Conservation (phyloP, 306 rosid species). For the Cucumis hystrix region DNA sequence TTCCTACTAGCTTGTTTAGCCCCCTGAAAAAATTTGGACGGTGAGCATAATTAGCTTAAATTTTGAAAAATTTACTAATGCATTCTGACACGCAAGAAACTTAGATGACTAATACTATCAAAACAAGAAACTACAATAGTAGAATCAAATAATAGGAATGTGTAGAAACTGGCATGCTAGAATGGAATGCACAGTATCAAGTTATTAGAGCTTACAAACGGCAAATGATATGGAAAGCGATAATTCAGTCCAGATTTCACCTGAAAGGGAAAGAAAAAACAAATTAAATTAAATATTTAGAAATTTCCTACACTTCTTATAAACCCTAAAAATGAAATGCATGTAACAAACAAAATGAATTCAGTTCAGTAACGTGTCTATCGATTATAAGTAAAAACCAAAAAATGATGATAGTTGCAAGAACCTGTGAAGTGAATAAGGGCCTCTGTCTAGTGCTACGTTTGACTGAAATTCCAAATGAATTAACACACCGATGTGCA, state of each 20-base stretch:
- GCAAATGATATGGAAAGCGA: constrained; percentile 20
- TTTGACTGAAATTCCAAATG: constrained; percentile 29
- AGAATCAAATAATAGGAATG: not conserved
- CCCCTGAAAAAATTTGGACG: constrained; percentile 34
- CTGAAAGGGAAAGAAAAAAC: constrained; percentile 27
- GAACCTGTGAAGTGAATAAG: constrained; percentile 54
- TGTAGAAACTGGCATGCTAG: not conserved
- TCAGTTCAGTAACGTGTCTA: not conserved
- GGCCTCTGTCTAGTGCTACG: constrained; percentile 30
- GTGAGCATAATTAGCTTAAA: not conserved
- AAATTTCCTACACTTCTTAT: not conserved
- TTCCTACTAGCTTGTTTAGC: constrained; percentile 38
- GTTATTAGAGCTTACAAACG: constrained; percentile 34
- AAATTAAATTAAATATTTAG: not conserved
- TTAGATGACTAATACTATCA: not conserved
- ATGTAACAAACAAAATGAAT: not conserved
- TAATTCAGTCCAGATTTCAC: constrained; percentile 19
- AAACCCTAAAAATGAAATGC: not conserved
- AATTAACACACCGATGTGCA: constrained; percentile 20
- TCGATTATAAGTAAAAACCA: not conserved
- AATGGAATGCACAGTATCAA: not conserved
- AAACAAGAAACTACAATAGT: not conserved
- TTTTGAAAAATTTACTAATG: not conserved
- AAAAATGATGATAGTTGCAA: not conserved
- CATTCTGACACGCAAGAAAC: not conserved